Conservation (phyloP, 148 eudicot species). For the Vaccinium darrowii region DNA sequence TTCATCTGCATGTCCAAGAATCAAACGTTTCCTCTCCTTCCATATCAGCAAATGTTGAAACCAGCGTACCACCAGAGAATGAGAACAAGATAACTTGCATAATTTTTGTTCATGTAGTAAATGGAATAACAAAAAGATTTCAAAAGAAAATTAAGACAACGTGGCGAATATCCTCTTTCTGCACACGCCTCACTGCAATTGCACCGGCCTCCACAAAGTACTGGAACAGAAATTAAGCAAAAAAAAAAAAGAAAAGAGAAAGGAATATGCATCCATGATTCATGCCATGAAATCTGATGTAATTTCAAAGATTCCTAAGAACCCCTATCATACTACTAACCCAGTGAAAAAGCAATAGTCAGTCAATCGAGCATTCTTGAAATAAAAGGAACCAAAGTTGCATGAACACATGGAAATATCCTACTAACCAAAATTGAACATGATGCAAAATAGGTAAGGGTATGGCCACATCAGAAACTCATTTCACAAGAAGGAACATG, state of each 20-base stretch:
- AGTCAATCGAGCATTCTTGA: not conserved
- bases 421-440: not conserved
- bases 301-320: not conserved
- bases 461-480: not conserved
- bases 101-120: not conserved
- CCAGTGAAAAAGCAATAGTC: not conserved
- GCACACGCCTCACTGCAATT: slow-evolving; percentile 90
- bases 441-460: not conserved
- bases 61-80: slow-evolving; percentile 39
- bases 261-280: not conserved
- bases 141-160: slow-evolving; percentile 25
- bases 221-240: slow-evolving; percentile 31
- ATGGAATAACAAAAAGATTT: not conserved
- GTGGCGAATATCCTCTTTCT: slow-evolving; percentile 86
- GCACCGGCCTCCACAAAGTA: slow-evolving; percentile 98
- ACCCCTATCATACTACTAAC: not conserved
- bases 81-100: not conserved
- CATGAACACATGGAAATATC: not conserved
- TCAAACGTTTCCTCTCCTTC: slow-evolving; percentile 99
- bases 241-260: not conserved
- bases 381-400: not conserved
- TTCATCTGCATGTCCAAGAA: slow-evolving; percentile 89
- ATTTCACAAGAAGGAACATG: not conserved
- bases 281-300: not conserved
- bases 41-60: slow-evolving; percentile 97